These are phyloP conservation scores for Bromus sterilis DNA, from an alignment of 176 grass and related monocot species.

Conservation along the genomic window DNA sequence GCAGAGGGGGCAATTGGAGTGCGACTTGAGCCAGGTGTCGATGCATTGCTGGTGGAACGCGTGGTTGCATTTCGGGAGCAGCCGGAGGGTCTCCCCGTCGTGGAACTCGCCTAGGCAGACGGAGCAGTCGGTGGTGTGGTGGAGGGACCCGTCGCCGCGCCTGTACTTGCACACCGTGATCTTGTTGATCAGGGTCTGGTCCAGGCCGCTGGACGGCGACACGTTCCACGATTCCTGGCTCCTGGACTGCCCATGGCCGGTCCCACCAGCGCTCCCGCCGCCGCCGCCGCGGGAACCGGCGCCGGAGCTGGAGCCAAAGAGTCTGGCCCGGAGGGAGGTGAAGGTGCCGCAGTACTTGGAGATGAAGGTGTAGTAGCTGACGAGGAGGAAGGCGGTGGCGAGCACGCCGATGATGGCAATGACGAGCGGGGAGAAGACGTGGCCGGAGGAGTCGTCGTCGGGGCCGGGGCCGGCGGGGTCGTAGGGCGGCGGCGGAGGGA, in stretches of 20 bases:
- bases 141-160: constrained; percentile 34
- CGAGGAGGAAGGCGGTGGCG: constrained; percentile 74
- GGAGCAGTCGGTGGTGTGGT: constrained; percentile 56
- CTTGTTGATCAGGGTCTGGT: constrained; percentile 63
- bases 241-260: constrained; percentile 30
- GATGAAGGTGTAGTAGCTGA: constrained; percentile 82
- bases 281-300: not conserved
- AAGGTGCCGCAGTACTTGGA: constrained; percentile 68
- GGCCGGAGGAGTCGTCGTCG: constrained; percentile 47
- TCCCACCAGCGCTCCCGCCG: not conserved
- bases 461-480: constrained; percentile 23
- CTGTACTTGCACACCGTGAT: constrained; percentile 72
- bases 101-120: constrained; percentile 89
- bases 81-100: constrained; percentile 67
- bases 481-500: constrained; percentile 73
- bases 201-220: constrained; percentile 49
- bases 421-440: constrained; percentile 73
- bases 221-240: constrained; percentile 42
- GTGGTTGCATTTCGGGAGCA: constrained; percentile 80
- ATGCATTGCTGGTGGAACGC: constrained; percentile 90
- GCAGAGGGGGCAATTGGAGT: constrained; percentile 87
- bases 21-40: constrained; percentile 81
- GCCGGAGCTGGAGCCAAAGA: constrained; percentile 10
- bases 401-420: constrained; percentile 91
- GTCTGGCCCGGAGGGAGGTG: constrained; percentile 15